Conservation (phyloP, 2,329 filamentous ascomycete genomes). For the Zymoseptoria brevis region DNA sequence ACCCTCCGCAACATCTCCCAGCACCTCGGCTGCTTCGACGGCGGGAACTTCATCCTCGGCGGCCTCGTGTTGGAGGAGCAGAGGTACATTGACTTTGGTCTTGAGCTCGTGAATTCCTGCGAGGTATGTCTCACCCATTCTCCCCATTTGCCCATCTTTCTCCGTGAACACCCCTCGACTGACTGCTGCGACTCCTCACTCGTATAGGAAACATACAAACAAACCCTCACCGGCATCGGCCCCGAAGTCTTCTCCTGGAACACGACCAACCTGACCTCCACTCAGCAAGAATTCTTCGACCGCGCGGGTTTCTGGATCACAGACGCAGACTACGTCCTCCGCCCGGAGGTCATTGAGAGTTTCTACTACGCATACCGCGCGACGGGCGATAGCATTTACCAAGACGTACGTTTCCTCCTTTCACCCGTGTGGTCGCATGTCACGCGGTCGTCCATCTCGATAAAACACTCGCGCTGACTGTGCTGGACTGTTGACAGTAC, state of each 20-base stretch:
- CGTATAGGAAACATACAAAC: conserved; percentile 54
- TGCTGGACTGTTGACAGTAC: not conserved
- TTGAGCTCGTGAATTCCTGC: conserved; percentile 64
- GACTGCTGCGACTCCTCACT: not conserved
- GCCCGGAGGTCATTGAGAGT: conserved; percentile 37
- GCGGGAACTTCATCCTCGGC: conserved; percentile 77
- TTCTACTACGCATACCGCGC: conserved; percentile 21
- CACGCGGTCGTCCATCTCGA: not conserved
- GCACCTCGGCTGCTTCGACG: conserved; percentile 69
- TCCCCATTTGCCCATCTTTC: too few relatives aligned
- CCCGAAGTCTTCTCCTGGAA: conserved; percentile 53
- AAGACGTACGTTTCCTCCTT: conserved; percentile 1
- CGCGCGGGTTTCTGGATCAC: conserved; percentile 65
- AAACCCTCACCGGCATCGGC: conserved; percentile 64
- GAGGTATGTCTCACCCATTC: conserved; percentile 29
- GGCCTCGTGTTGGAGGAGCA: conserved; percentile 59
- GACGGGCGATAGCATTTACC: conserved; percentile 16
- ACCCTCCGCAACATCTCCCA: conserved; percentile 33
- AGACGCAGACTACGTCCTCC: conserved; percentile 54
- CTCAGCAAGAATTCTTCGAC: conserved; percentile 52
- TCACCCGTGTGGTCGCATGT: not conserved
- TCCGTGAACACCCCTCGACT: not conserved
- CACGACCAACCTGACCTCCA: conserved; percentile 25
- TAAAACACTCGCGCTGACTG: not conserved
- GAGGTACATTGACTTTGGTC: conserved; percentile 65